Conservation (phyloP, 1,284 basidiomycete species). For the Somion occarium region DNA sequence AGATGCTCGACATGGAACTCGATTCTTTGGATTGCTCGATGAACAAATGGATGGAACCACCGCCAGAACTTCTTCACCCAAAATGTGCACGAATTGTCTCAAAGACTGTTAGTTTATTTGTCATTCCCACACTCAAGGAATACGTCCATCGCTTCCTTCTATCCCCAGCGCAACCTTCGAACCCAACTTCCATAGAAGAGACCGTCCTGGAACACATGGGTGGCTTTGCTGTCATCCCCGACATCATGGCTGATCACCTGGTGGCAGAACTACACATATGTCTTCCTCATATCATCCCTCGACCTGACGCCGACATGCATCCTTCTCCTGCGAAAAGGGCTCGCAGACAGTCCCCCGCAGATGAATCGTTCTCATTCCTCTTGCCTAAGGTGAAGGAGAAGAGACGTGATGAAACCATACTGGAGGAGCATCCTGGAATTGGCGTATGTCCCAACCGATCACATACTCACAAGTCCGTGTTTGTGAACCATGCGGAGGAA, state of each 20-base stretch:
- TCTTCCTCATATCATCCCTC: conserved; percentile 22
- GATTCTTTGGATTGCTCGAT: conserved; percentile 41
- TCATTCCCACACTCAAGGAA: conserved; percentile 46
- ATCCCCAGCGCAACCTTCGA: conserved; percentile 18
- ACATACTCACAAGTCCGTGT: conserved; percentile 39
- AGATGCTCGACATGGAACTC: conserved; percentile 54
- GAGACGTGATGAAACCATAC: neutral
- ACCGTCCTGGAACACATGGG: conserved; percentile 29
- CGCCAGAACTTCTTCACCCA: conserved; percentile 11
- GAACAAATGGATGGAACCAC: conserved; percentile 51
- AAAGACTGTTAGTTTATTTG: conserved; percentile 19
- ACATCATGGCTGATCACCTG: conserved; percentile 12
- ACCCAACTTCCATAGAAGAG: conserved; percentile 13
- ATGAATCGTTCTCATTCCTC: neutral
- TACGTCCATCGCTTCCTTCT: conserved; percentile 45
- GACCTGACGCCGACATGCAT: conserved; percentile 10
- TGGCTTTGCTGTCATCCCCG: conserved; percentile 9
- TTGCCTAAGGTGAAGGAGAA: neutral
- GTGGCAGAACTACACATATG: conserved; percentile 20
- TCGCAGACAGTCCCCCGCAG: neutral
- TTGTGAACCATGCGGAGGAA: conserved; percentile 56
- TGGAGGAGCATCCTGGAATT: conserved; percentile 13
- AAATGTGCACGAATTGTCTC: conserved; percentile 11
- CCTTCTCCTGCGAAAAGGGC: conserved; percentile 7
- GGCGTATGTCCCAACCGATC: conserved; percentile 50